Conservation (phyloP, 208 protist species). For the Crithidia sp. region DNA sequence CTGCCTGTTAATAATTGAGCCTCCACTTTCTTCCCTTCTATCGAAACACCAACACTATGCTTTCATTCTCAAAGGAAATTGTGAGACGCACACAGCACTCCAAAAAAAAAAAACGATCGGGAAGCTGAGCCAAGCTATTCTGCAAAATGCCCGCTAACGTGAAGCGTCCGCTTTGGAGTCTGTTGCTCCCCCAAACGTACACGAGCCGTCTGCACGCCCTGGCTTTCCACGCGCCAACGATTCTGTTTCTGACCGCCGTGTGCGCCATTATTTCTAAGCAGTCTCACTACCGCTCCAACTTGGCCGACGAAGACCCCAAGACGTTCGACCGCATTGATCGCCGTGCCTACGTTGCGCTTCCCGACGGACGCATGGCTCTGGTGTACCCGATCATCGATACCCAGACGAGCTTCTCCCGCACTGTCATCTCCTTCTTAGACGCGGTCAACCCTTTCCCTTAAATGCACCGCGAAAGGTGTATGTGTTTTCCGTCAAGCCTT, state of each 20-base stretch:
- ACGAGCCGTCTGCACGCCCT: conserved; percentile 73
- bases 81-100: too few relatives aligned
- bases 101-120: too few relatives aligned
- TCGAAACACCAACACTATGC: too few relatives aligned
- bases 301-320: conserved; percentile 77
- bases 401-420: conserved; percentile 74
- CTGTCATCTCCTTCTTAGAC: conserved; percentile 84
- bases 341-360: conserved; percentile 89
- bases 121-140: too few relatives aligned
- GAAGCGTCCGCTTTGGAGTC: conserved; percentile 82
- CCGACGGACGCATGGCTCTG: conserved; percentile 90
- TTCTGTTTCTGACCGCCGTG: conserved; percentile 75
- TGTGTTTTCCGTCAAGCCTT: neutral
- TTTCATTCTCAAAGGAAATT: too few relatives aligned
- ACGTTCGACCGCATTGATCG: conserved; percentile 91
- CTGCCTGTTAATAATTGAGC: too few relatives aligned
- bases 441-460: conserved; percentile 85
- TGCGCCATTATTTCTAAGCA: conserved; percentile 83
- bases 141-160: conserved; percentile 44
- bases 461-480: conserved; percentile 12
- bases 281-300: conserved; percentile 83
- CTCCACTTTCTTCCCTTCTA: too few relatives aligned
- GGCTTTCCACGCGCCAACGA: conserved; percentile 66
- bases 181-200: conserved; percentile 76
- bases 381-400: conserved; percentile 91